These are phyloP conservation scores for Amanita inopinata DNA, from an alignment of 768 basidiomycete genomes.

Conservation along the genomic window DNA sequence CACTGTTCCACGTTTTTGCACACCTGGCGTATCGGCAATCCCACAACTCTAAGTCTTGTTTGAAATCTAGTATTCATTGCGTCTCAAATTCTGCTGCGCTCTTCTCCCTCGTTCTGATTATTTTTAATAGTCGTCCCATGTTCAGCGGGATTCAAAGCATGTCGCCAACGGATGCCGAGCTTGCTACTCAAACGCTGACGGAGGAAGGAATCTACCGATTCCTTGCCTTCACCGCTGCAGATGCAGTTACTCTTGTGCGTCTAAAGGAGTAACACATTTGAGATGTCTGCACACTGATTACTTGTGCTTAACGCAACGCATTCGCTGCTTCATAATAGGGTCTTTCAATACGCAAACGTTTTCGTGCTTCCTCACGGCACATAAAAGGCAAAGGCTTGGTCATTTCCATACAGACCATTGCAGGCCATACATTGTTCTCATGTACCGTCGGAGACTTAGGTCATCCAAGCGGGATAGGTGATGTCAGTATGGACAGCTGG, in stretches of 20 bases:
- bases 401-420: conserved; percentile 70
- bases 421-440: conserved; percentile 70
- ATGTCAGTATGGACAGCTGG: conserved; percentile 80
- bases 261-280: neutral
- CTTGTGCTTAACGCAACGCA: neutral
- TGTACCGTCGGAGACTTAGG: conserved; percentile 82
- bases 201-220: conserved; percentile 70
- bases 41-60: too few relatives aligned
- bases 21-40: neutral
- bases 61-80: too few relatives aligned
- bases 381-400: conserved; percentile 73
- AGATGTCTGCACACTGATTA: neutral
- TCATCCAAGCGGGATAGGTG: conserved; percentile 51
- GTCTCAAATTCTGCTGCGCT: too few relatives aligned
- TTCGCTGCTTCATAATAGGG: conserved; percentile 26
- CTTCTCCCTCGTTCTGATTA: too few relatives aligned
- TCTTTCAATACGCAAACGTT: conserved; percentile 76
- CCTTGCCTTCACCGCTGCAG: conserved; percentile 61
- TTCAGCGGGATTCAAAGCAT: conserved; percentile 55
- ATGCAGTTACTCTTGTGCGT: conserved; percentile 67
- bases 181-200: conserved; percentile 58
- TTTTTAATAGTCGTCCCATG: too few relatives aligned
- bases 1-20: neutral
- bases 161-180: conserved; percentile 60
- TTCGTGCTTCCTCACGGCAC: conserved; percentile 62